These are phyloP conservation scores for Ophiostoma montium DNA, from an alignment of 2,329 filamentous ascomycete species.

Conservation along the genomic window DNA sequence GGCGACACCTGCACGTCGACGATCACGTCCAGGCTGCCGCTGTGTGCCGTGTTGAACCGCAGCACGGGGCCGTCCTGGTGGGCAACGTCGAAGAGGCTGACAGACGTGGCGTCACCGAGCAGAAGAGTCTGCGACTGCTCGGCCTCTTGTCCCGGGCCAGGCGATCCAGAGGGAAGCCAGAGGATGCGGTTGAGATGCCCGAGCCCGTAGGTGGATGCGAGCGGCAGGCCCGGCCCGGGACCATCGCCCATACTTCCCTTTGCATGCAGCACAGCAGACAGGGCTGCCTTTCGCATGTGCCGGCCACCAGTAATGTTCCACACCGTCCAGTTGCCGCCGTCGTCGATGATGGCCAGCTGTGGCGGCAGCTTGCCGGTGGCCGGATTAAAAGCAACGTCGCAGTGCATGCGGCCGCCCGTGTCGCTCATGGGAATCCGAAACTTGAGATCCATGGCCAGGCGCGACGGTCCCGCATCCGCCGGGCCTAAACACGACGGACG, in stretches of 20 bases:
- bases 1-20: slow-evolving; percentile 40
- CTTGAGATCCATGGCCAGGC: slow-evolving; percentile 41
- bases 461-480: too few relatives aligned
- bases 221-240: neutral
- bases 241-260: slow-evolving; percentile 25
- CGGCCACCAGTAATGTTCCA: slow-evolving; percentile 40
- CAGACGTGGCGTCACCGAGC: slow-evolving; percentile 17
- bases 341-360: slow-evolving; percentile 53
- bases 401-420: slow-evolving; percentile 41
- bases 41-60: slow-evolving; percentile 12
- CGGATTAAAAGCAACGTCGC: slow-evolving; percentile 53
- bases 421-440: slow-evolving; percentile 34
- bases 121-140: slow-evolving; percentile 13
- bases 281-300: slow-evolving; percentile 21
- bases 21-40: slow-evolving; percentile 28
- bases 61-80: slow-evolving; percentile 6
- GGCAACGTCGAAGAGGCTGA: slow-evolving; percentile 18
- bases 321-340: slow-evolving; percentile 50
- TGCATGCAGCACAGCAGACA: slow-evolving; percentile 17
- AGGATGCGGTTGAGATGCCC: slow-evolving; percentile 7
- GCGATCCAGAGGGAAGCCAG: too few relatives aligned
- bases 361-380: slow-evolving; percentile 31
- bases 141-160: too few relatives aligned
- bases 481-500: too few relatives aligned
- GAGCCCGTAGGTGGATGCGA: neutral